Evolutionary conservation across 352 stramenopile genomes (phyloP), one percentile per base, ranked within the genome.

Genomic region (Phytopythium ostracodes): DNA sequence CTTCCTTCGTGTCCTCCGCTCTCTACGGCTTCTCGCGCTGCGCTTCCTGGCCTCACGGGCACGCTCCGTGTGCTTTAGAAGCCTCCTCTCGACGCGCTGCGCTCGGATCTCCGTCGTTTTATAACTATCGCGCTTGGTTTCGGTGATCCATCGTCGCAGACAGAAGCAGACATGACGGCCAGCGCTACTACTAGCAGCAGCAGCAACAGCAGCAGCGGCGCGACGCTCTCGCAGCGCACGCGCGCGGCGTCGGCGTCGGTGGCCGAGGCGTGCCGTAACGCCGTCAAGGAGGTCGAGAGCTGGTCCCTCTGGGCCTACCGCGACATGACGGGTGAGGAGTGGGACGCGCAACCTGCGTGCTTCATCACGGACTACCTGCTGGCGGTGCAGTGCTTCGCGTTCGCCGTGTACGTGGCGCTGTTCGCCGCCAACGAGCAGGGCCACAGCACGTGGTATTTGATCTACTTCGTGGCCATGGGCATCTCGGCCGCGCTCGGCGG

Each of bases 331-430:
- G 87, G 87, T 31, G 87, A 95, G 65, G 79, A 91, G 57, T 95
- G 87, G 87, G 84, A 94, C 59, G 86, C 83, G 52, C 87, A 95
- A 66, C 87, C 87, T 7, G 87, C 87, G 57, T 93, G 84, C 70
- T 92, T 93, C 64, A 92, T 95, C 69, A 95, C 87, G 2, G 87
- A 95, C 72, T 95, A 95, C 67, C 51, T 94, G 36, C 72, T 95
- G 57, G 87, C 83, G 12, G 54, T 92, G 20, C 87, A 95, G 71
- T 93, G 82, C 72, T 95, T 95, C 60, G 75, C 78, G 52, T 92
- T 89, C 69, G 75, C 83, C 53, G 69, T 82, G 20, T 95, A 95
- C 70, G 76, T 92, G 46, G 72, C 72, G n/a, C 72, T 92, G n/a
- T 91, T 89, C 46, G 79, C 79, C 17, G 67, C 71, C 20, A 73